Conservation (phyloP, 2,329 filamentous ascomycete species). For the Arthrobotrys conoides region DNA sequence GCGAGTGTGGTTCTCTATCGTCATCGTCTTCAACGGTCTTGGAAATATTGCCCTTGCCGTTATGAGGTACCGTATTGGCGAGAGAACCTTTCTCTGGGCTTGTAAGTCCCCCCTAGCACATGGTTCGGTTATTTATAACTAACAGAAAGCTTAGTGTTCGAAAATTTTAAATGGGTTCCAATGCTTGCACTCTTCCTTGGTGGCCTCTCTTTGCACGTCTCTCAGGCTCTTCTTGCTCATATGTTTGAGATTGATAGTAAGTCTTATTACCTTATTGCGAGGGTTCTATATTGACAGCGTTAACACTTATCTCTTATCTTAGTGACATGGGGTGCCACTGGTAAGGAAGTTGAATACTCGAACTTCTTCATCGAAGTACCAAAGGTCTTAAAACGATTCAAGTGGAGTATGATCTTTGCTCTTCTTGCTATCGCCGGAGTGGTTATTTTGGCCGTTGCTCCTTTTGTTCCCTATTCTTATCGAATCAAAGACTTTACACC, state of each 20-base stretch:
- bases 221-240: slow-evolving; percentile 82
- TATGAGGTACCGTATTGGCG: slow-evolving; percentile 80
- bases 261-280: not conserved
- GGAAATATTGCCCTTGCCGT: slow-evolving; percentile 80
- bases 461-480: slow-evolving; percentile 77
- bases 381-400: slow-evolving; percentile 83
- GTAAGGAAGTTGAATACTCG: slow-evolving; percentile 84
- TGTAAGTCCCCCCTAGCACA: slow-evolving; percentile 62
- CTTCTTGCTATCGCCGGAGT: slow-evolving; percentile 74
- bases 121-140: not conserved
- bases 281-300: not conserved
- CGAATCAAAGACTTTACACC: slow-evolving; percentile 80
- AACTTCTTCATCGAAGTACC: slow-evolving; percentile 89
- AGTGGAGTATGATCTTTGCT: slow-evolving; percentile 77
- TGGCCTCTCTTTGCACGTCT: slow-evolving; percentile 84
- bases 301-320: slow-evolving; percentile 13
- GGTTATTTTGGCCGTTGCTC: slow-evolving; percentile 75
- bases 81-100: slow-evolving; percentile 73
- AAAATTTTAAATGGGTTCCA: slow-evolving; percentile 78
- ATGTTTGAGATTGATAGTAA: slow-evolving; percentile 83
- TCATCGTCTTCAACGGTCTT: slow-evolving; percentile 82
- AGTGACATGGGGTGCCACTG: slow-evolving; percentile 79
- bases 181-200: slow-evolving; percentile 85
- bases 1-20: slow-evolving; percentile 84
- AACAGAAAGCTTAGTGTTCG: slow-evolving; percentile 64